These are phyloP conservation scores for Phyllostachys edulis DNA, from an alignment of 176 grass and related monocot species.

Conservation along the genomic window DNA sequence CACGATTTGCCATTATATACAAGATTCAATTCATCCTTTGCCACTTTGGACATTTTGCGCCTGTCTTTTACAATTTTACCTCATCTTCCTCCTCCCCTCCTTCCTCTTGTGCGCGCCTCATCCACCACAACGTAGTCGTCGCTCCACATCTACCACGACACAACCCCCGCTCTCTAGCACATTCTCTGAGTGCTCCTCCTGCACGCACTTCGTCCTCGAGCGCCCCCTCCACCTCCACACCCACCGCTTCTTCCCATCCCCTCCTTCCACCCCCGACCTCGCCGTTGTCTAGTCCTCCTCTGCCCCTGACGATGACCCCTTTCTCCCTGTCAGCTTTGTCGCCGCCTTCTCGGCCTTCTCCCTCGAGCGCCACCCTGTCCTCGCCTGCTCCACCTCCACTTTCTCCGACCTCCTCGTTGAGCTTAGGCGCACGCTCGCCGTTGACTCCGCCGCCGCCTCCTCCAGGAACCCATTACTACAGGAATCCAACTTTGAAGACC, in stretches of 20 bases:
- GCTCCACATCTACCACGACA: slow-evolving; percentile 2
- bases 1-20: too few relatives aligned
- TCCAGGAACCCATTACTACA: not conserved
- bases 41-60: too few relatives aligned
- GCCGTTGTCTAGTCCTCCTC: slow-evolving; percentile 3
- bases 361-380: slow-evolving; percentile 75
- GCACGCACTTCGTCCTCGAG: slow-evolving; percentile 69
- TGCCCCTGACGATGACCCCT: too few relatives aligned
- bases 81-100: too few relatives aligned
- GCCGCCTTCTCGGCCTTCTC: slow-evolving; percentile 94
- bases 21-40: too few relatives aligned
- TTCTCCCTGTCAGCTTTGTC: slow-evolving; percentile 37
- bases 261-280: slow-evolving; percentile 73
- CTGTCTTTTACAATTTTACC: too few relatives aligned
- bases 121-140: too few relatives aligned
- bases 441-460: slow-evolving; percentile 44
- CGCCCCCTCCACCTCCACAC: slow-evolving; percentile 50
- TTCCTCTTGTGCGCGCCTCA: too few relatives aligned
- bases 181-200: slow-evolving; percentile 78
- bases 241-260: slow-evolving; percentile 80
- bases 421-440: slow-evolving; percentile 75
- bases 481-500: too few relatives aligned
- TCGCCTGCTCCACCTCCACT: slow-evolving; percentile 70
- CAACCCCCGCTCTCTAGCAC: slow-evolving; percentile 53
- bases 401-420: slow-evolving; percentile 91